phyloP scores from a whole-genome alignment of 23 red algal species.

The Gracilariopsis chorda region DNA sequence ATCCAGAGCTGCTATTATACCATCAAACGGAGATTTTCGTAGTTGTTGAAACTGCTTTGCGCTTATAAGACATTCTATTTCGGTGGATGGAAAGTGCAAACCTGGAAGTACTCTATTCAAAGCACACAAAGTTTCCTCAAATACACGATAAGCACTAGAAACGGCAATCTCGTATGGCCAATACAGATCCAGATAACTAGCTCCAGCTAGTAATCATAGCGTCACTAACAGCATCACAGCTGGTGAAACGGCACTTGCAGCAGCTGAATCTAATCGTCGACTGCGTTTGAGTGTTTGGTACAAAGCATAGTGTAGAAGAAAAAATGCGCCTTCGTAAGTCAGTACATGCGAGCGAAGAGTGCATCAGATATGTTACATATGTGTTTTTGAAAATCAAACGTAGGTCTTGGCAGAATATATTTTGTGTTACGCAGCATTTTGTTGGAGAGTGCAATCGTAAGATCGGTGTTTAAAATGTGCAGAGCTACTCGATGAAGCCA shows the following conservation, averaged over 20 bases:
- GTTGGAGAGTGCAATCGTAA: no score
- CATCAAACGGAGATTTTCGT: neutral
- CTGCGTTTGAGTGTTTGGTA: neutral
- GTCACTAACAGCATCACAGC: neutral
- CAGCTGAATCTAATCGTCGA: neutral
- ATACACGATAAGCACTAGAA: neutral
- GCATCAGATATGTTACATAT: neutral
- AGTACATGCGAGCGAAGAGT: neutral
- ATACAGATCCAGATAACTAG: conserved; percentile 11
- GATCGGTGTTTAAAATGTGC: no score
- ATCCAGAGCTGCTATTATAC: conserved; percentile 2
- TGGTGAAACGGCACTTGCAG: neutral
- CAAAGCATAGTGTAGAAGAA: neutral
- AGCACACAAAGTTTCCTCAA: neutral
- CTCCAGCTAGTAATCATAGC: neutral
- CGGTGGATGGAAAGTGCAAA: neutral
- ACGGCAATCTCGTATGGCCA: neutral
- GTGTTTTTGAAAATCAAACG: no score
- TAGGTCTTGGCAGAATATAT: no score
- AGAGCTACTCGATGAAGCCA: no score
- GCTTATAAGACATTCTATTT: neutral
- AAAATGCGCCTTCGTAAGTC: neutral
- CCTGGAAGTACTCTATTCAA: neutral
- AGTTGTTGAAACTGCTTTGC: neutral
- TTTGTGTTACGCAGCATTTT: no score